phyloP scores from a whole-genome alignment of 1,139 yeast species.

The Ogataea hybrid region DNA sequence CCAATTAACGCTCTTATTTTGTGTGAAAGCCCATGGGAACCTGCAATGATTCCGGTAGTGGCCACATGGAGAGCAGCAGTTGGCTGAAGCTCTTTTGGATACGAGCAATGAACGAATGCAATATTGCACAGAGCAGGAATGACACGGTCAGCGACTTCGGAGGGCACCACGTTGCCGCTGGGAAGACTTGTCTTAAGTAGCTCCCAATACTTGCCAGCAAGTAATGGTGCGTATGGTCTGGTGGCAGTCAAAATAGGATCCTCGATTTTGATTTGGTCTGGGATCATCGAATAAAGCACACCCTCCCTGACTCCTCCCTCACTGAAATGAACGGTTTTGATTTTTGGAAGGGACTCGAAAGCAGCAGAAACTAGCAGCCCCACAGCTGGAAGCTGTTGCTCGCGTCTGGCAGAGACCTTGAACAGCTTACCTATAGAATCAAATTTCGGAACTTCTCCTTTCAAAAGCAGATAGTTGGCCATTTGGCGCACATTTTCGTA shows the following conservation, averaged over 20 bases:
- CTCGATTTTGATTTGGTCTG: conserved; percentile 51
- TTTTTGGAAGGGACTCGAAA: conserved; percentile 52
- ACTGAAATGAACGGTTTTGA: conserved; percentile 58
- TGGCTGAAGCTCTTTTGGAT: conserved; percentile 71
- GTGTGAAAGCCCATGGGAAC: conserved; percentile 68
- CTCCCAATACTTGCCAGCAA: conserved; percentile 50
- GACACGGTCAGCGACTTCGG: conserved; percentile 51
- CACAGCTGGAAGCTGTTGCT: conserved; percentile 62
- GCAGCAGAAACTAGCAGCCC: conserved; percentile 59
- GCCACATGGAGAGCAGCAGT: conserved; percentile 66
- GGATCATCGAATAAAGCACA: conserved; percentile 55
- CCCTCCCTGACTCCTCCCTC: conserved; percentile 78
- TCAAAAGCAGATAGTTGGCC: conserved; percentile 47
- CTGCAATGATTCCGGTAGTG: conserved; percentile 64
- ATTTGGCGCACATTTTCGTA: conserved; percentile 46
- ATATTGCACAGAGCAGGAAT: conserved; percentile 67
- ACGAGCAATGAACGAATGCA: conserved; percentile 68
- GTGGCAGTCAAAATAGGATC: conserved; percentile 67
- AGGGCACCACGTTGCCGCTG: conserved; percentile 43
- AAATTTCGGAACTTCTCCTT: conserved; percentile 39
- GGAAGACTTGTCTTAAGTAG: conserved; percentile 55
- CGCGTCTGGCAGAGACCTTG: conserved; percentile 59
- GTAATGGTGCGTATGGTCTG: conserved; percentile 60
- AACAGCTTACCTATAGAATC: conserved; percentile 41
- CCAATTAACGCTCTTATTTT: conserved; percentile 64